Base-by-base conservation (phyloP, 257 asterid species). In the Asclepias syriaca region DNA sequence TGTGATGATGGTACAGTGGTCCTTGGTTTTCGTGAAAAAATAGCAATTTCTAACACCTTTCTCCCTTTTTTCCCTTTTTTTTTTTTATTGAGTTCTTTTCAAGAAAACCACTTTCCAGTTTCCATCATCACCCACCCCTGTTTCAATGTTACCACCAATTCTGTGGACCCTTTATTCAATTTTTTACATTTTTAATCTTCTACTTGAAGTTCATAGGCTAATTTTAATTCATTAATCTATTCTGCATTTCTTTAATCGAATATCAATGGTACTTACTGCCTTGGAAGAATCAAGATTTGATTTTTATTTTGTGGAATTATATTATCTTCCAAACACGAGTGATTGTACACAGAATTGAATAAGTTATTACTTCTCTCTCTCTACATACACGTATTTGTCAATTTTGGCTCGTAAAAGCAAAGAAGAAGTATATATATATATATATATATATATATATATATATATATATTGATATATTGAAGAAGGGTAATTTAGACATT, bases 81-180 rank as follows among this genome's bases (percentile, higher is more conserved):
- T 34, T 34, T 34, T 50, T 50, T 4, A 37, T 29, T 24, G 18
- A 13, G 57, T 66, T 66, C 68, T 18, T 54, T 63, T 53, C 54
- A 64, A 24, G 51, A 53, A 69, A 69, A 75, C 75, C 75, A 51
- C 75, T 69, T 24, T 4, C 72, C 71, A 61, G 64, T 69, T 24
- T 2, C 57, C 61, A 45, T 39, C 48, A 11, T 12, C 45, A 19
- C 68, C 68, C 65, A n/a, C 61, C 49, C 69, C 69, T n/a, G 67
- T 51, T 66, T 67, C 49, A 14, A 50, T 50, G 24, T 16, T 51
- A 18, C 19, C 34, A 57, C 34, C 6, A 56, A 65, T 46, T 29
- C 27, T 64, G 66, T 21, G 65, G 77, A 51, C 66, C 73, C 51
- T 46, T 69, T 50, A 29, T 29, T 24, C 0, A 24, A 24, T 45